Conservation (phyloP, 345 rosid genomes). For the Eucalyptus sp. region DNA sequence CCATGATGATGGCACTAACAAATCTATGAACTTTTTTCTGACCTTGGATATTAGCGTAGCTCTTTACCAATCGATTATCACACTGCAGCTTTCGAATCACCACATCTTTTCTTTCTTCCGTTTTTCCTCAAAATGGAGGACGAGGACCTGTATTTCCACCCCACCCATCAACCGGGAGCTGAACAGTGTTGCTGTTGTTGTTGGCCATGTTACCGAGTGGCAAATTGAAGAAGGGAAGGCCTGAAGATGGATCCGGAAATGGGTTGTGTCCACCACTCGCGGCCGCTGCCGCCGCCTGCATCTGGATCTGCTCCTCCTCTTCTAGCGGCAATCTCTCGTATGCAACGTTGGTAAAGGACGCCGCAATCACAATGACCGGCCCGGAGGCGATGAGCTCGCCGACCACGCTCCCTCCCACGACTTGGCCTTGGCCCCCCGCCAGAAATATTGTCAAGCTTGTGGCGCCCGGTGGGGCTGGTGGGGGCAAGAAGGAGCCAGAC, state of each 20-base stretch:
- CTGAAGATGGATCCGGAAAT: constrained; percentile 44
- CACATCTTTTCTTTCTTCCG: not conserved
- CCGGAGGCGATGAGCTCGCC: constrained; percentile 92
- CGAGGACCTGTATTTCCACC: constrained; percentile 33
- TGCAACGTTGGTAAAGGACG: constrained; percentile 89
- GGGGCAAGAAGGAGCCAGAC: constrained; percentile 86
- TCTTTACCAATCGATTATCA: not conserved
- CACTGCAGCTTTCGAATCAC: not conserved
- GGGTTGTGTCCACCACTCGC: constrained; percentile 16
- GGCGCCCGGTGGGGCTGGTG: constrained; percentile 97
- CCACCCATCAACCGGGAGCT: constrained; percentile 75
- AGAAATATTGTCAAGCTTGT: constrained; percentile 79
- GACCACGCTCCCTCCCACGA: constrained; percentile 90
- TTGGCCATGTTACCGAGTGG: constrained; percentile 57
- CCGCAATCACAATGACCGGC: constrained; percentile 84
- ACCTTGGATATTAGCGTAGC: not conserved
- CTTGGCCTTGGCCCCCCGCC: constrained; percentile 92
- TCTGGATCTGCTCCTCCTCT: constrained; percentile 67
- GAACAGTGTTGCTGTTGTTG: not conserved
- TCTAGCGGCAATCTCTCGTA: constrained; percentile 54
- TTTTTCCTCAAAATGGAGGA: constrained; percentile 17
- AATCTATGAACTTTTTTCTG: not conserved
- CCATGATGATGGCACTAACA: not conserved
- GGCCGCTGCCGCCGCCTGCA: constrained; percentile 30
- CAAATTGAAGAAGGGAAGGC: constrained; percentile 82